phyloP scores from a whole-genome alignment of 177 flowering plant species.

The Vitis hybrid region DNA sequence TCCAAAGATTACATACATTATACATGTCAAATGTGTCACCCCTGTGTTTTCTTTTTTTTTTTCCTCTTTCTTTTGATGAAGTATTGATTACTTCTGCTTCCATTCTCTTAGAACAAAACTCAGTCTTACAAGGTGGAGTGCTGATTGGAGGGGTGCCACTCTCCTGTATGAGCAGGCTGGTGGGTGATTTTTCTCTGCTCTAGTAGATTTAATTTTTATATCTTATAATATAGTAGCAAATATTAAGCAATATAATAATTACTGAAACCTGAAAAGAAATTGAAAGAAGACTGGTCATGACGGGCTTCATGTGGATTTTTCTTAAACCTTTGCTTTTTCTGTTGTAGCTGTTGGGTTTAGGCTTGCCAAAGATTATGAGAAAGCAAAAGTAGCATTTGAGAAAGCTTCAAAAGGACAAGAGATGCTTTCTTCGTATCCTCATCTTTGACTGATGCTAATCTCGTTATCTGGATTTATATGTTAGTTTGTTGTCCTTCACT shows the following conservation, averaged over 20 bases:
- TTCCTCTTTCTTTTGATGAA: neutral
- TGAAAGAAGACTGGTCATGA: neutral
- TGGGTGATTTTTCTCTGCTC: conserved; percentile 21
- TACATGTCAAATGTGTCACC: neutral
- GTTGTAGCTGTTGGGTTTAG: conserved; percentile 67
- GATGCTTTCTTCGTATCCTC: conserved; percentile 95
- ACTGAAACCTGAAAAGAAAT: neutral
- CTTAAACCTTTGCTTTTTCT: neutral
- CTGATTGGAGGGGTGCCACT: conserved; percentile 91
- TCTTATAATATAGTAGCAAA: neutral
- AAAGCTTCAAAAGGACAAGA: conserved; percentile 96
- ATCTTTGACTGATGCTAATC: conserved; percentile 3
- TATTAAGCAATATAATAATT: neutral
- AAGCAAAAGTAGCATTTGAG: conserved; percentile 84
- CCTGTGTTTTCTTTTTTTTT: neutral
- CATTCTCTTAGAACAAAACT: conserved; percentile 64
- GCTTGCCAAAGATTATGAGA: conserved; percentile 64
- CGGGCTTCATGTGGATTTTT: neutral
- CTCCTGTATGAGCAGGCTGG: conserved; percentile 87
- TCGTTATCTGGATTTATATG: neutral
- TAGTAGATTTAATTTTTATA: neutral
- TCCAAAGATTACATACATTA: neutral
- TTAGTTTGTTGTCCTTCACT: conserved; percentile 39
- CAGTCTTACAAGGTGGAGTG: conserved; percentile 91
- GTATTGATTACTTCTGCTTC: neutral